Evolutionary conservation across 768 basidiomycete species (phyloP).

Genomic region (Infundibulicybe gibba): DNA sequence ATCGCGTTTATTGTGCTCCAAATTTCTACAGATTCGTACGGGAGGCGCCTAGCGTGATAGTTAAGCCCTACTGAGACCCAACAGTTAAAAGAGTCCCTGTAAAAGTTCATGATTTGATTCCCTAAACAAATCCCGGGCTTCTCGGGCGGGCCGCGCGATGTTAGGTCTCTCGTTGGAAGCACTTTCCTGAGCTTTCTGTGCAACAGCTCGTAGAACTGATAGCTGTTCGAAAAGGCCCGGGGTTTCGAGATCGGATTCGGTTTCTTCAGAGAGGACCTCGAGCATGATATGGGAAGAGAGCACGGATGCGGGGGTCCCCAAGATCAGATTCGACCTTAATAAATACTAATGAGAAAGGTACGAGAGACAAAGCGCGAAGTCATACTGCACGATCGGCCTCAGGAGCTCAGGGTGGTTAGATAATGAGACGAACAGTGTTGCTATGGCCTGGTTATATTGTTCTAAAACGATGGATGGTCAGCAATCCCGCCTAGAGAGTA

Average conservation of each 20-base stretch:
- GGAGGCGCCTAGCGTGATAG: too few species aligned
- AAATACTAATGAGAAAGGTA: slow-evolving; percentile 2
- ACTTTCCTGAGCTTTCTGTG: slow-evolving; percentile 71
- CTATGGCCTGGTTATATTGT: slow-evolving; percentile 64
- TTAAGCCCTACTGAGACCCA: too few species aligned
- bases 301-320: slow-evolving; percentile 65
- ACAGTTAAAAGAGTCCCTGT: slow-evolving; percentile 38
- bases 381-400: slow-evolving; percentile 65
- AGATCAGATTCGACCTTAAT: slow-evolving; percentile 55
- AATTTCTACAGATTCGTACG: too few species aligned
- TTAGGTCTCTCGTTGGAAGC: slow-evolving; percentile 64
- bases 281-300: slow-evolving; percentile 60
- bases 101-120: slow-evolving; percentile 38
- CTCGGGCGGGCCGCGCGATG: slow-evolving; percentile 77
- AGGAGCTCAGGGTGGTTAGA: slow-evolving; percentile 61
- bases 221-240: slow-evolving; percentile 66
- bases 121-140: slow-evolving; percentile 72
- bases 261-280: slow-evolving; percentile 50
- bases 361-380: slow-evolving; percentile 8
- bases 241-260: slow-evolving; percentile 28
- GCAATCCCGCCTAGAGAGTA: not conserved
- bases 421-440: slow-evolving; percentile 58
- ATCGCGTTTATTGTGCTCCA: too few species aligned
- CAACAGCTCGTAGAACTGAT: slow-evolving; percentile 54
- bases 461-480: slow-evolving; percentile 42